phyloP scores from a whole-genome alignment of 2,329 filamentous ascomycete genomes.

The Epichloe coenophiala region DNA sequence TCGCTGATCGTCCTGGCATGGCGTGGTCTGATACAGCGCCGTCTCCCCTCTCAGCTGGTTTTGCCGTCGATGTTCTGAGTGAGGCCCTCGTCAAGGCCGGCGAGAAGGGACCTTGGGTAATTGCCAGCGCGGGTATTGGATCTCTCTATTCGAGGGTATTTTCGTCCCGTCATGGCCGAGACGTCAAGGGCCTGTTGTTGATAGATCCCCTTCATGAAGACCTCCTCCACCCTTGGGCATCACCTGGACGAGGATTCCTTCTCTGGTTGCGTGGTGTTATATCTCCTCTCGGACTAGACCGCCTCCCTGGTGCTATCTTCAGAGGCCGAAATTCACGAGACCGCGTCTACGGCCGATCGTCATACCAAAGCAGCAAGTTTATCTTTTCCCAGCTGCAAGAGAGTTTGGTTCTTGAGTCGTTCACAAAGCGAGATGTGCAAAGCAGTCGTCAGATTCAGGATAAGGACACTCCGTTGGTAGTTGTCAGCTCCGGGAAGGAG shows the following conservation, averaged over 20 bases:
- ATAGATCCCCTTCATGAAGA: constrained; percentile 87
- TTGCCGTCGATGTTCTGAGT: constrained; percentile 78
- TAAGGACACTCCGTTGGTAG: constrained; percentile 57
- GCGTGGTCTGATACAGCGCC: constrained; percentile 84
- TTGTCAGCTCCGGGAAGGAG: constrained; percentile 71
- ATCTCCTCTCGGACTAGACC: constrained; percentile 74
- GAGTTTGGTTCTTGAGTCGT: constrained; percentile 70
- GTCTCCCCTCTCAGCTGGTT: constrained; percentile 83
- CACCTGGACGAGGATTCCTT: constrained; percentile 59
- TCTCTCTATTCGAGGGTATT: constrained; percentile 87
- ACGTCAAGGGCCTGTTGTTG: constrained; percentile 67
- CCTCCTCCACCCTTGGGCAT: constrained; percentile 54
- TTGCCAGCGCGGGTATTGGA: constrained; percentile 76
- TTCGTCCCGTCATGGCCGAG: constrained; percentile 62
- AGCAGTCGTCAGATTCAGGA: constrained; percentile 70
- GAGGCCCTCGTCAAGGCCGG: constrained; percentile 71
- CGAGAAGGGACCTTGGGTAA: constrained; percentile 78
- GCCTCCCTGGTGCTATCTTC: constrained; percentile 69
- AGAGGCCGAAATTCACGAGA: constrained; percentile 68
- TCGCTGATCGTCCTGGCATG: constrained; percentile 83
- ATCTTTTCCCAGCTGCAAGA: constrained; percentile 91
- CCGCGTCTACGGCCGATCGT: constrained; percentile 67
- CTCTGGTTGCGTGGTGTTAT: constrained; percentile 80
- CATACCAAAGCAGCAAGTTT: constrained; percentile 68
- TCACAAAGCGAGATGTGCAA: constrained; percentile 71